Base-by-base conservation (phyloP, 2,329 filamentous ascomycete genomes). In the Beauveria asiatica region DNA sequence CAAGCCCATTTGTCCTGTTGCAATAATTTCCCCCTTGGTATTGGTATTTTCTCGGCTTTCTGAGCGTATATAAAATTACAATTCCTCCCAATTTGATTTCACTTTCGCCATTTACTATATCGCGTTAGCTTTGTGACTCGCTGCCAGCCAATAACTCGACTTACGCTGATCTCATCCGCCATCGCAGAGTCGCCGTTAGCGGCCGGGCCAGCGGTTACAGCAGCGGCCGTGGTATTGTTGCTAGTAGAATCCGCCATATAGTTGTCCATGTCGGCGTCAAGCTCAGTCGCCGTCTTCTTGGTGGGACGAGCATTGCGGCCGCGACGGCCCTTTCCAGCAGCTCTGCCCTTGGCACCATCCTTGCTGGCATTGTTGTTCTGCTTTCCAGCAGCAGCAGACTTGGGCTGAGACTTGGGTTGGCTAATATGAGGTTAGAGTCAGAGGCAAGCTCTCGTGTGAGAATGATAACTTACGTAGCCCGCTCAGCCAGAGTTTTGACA, bases 261-360 rank as follows among this genome's bases (percentile, higher is more conserved):
- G 74, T 97, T 94, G 21, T 85, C 87, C 94, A 99, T 99, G 74
- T 99, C 94, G 5, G 90, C 92, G 73, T 99, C 94, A 27, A 99
- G 85, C 78, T 99, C 92, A 72, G 96, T 93, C 1, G 88, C 86
- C 0, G 92, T 96, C 89, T 97, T 97, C 78, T 95, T 80, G 69
- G 86, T 77, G 66, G 88, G 81, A 68, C 88, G 84, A 65, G 81
- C 78, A 69, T 78, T 87, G 66, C 86, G 85, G 46, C 71, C 74
- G 64, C 79, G 78, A 61, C 81, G 78, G 9, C 66, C 66, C 65
- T 75, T 79, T 67, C 72, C 71, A 53, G 67, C 71, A 53, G 67
- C 74, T 48, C 69, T 71, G 56, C 74, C 73, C 67, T 78, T 80
- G 51, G 77, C 74, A 51, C 49, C 49, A n/a, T 46, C 49, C 41